Conservation (phyloP, 805 yeast genomes). For the Candida gorgasii region DNA sequence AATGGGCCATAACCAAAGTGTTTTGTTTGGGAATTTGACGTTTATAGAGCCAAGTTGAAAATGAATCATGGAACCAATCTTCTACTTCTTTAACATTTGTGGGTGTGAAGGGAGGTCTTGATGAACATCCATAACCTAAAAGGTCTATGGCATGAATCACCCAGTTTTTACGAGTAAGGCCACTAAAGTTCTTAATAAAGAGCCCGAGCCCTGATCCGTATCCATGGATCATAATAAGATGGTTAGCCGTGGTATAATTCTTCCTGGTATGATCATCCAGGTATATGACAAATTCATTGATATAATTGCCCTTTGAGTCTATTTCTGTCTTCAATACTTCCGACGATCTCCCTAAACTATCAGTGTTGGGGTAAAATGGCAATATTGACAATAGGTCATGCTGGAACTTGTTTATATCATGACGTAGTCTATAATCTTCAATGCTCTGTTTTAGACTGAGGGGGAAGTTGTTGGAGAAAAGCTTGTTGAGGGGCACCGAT, state of each 20-base stretch:
- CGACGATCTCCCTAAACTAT: conserved; percentile 27
- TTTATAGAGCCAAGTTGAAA: conserved; percentile 59
- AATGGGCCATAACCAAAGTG: conserved; percentile 75
- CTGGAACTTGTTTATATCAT: conserved; percentile 46
- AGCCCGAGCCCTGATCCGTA: conserved; percentile 49
- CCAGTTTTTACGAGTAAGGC: conserved; percentile 48
- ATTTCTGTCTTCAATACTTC: conserved; percentile 34
- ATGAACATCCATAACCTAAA: conserved; percentile 87
- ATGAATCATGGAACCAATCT: conserved; percentile 62
- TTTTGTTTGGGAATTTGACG: conserved; percentile 41
- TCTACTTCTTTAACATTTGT: conserved; percentile 54
- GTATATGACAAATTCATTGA: conserved; percentile 44
- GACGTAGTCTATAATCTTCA: conserved; percentile 46
- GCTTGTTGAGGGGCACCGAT: conserved; percentile 59
- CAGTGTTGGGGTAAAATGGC: conserved; percentile 46
- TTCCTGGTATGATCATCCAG: conserved; percentile 25
- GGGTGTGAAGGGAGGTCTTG: conserved; percentile 62
- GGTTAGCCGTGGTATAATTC: conserved; percentile 29
- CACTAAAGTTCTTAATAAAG: conserved; percentile 40
- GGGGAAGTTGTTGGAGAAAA: conserved; percentile 60
- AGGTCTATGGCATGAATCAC: conserved; percentile 83
- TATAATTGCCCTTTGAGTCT: conserved; percentile 25
- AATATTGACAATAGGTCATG: conserved; percentile 44
- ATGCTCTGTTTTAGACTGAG: conserved; percentile 52
- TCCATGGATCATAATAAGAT: conserved; percentile 45